Base-by-base conservation (phyloP, 306 rosid genomes). In the Myrica gale region DNA sequence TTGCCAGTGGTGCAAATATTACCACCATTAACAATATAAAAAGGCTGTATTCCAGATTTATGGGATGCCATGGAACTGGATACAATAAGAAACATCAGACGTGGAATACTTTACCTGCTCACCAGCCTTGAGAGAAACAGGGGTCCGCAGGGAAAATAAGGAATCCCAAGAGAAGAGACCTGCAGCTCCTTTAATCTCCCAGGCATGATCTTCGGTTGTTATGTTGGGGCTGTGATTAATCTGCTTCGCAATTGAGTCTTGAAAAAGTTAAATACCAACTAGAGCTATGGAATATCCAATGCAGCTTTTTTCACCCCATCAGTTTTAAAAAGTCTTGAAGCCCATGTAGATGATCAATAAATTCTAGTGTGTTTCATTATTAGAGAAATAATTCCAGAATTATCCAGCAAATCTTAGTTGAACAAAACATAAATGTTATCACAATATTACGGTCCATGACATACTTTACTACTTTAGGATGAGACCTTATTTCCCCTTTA, bases 131-230 rank as follows among this genome's bases (percentile, higher is more conserved):
- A 92, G 72, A 76, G 97, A 46, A 82, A 87, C 84, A 3, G 99
- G 97, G 74, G 92, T 90, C 68, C 93, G 84, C 19, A 95, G 71
- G 57, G 96, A 84, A 76, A 95, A 95, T 44, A 95, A 76, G 88
- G 82, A 76, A 74, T 90, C 98, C 98, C 98, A 88, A 54, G 96
- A 85, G 86, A 95, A 95, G 72, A 95, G 96, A 45, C 98, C 97
- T 7, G 96, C 97, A 55, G 96, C 80, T 76, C 97, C 98, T 87
- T 88, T 92, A 69, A 90, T 57, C 82, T 95, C 98, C 71, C 73
- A 84, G 11, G 97, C 97, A 78, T 92, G 96, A 37, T 95, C 96
- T 79, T 89, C 93, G 13, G 98, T 79, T 56, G 96, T 85, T 55
- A 95, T 88, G 7, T 82, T 80, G 65, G 88, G 65, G 71, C 97